A percentile compares a stretch with the other conserved stretches of the same genome.
Conservation (phyloP, 2,329 filamentous ascomycete species). For the Hymenoscyphus fraxineus region DNA sequence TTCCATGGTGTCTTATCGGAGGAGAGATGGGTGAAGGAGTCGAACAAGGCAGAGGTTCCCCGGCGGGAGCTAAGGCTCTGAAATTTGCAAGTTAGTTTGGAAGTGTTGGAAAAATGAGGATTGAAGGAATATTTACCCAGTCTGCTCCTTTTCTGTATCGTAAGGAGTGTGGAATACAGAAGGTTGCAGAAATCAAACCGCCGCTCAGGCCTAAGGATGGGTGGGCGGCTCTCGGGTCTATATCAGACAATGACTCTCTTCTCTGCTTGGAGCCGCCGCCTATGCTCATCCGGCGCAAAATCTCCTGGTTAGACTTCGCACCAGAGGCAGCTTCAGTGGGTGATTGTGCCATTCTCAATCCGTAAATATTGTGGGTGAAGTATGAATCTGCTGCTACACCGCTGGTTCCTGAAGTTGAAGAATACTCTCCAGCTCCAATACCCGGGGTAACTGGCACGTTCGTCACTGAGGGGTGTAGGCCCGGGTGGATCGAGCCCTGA, state of each 20-base stretch:
- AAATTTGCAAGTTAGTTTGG: conserved; percentile 18
- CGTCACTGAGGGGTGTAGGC: conserved; percentile 26
- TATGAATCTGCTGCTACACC: conserved; percentile 23
- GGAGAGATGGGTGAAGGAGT: conserved; percentile 83
- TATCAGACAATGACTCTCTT: conserved; percentile 49
- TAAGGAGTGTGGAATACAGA: conserved; percentile 58
- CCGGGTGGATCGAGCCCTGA: conserved; percentile 29
- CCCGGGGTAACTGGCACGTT: conserved; percentile 34
- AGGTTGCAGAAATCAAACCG: conserved; percentile 64
- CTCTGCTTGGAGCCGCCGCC: conserved; percentile 19
- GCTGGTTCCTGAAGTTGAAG: conserved; percentile 7
- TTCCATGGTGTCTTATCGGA: conserved; percentile 84
- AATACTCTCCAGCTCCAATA: conserved; percentile 25
- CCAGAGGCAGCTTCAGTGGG: conserved; percentile 33
- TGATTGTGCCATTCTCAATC: conserved; percentile 27
- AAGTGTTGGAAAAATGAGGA: not conserved
- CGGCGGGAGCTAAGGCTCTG: conserved; percentile 73
- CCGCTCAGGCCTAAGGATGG: conserved; percentile 57
- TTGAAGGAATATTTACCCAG: conserved; percentile 48
- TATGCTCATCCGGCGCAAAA: conserved; percentile 43
- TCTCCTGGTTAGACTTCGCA: conserved; percentile 39
- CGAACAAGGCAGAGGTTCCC: conserved; percentile 87
- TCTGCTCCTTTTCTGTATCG: conserved; percentile 55
- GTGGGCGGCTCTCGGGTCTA: conserved; percentile 49
- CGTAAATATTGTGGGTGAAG: conserved; percentile 24